Percentiles rank a stretch among this genome's conserved stretches.
Evolutionary conservation across 768 basidiomycete species (phyloP).

Genomic region (Leucocoprinus leucothites): DNA sequence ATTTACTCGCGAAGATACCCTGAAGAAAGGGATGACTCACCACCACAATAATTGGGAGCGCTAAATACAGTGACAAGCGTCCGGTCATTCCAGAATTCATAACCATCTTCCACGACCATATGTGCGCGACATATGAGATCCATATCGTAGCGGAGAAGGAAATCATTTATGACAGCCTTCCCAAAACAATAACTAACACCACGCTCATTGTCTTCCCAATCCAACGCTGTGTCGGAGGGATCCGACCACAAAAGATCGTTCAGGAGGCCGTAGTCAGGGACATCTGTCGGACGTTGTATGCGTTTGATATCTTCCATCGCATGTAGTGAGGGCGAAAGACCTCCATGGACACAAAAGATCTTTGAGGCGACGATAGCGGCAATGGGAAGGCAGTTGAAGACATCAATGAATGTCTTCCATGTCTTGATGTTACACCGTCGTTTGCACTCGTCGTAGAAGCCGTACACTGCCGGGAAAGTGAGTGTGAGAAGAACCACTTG

Average conservation of each 20-base stretch:
- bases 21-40: slow-evolving; percentile 50
- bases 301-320: slow-evolving; percentile 99
- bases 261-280: slow-evolving; percentile 95
- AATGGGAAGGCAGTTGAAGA: slow-evolving; percentile 98
- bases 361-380: slow-evolving; percentile 98
- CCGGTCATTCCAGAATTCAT: slow-evolving; percentile 99
- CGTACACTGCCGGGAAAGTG: slow-evolving; percentile 67
- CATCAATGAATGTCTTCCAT: slow-evolving; percentile 99
- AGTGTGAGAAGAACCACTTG: slow-evolving; percentile 15
- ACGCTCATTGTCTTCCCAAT: slow-evolving; percentile 99
- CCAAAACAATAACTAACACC: slow-evolving; percentile 99
- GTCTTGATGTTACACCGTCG: slow-evolving; percentile 99
- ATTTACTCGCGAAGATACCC: slow-evolving; percentile 13
- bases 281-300: slow-evolving; percentile 96
- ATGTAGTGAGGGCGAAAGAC: slow-evolving; percentile 88
- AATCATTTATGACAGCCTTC: slow-evolving; percentile 95
- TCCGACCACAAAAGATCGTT: slow-evolving; percentile 99
- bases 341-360: slow-evolving; percentile 99
- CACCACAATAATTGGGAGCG: slow-evolving; percentile 95
- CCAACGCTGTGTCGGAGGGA: slow-evolving; percentile 94
- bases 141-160: slow-evolving; percentile 94
- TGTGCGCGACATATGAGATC: slow-evolving; percentile 99
- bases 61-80: slow-evolving; percentile 98
- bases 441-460: slow-evolving; percentile 99
- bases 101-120: slow-evolving; percentile 99